A percentile compares a stretch with the other conserved stretches of the same genome.
Evolutionary conservation across 768 basidiomycete species (phyloP).

Genomic region (Pisolithus albus): DNA sequence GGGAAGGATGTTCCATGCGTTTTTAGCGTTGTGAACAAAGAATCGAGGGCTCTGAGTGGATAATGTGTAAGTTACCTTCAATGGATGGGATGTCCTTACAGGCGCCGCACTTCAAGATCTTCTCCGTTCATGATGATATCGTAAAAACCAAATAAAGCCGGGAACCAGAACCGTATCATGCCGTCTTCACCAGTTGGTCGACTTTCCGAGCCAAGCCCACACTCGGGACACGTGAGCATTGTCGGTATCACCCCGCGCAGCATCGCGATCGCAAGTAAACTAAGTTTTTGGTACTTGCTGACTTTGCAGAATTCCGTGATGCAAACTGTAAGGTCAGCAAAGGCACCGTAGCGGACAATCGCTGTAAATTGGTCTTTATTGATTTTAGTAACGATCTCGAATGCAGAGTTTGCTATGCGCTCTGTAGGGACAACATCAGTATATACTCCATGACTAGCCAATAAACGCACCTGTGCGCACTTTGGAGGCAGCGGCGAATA

Average conservation of each 20-base stretch:
- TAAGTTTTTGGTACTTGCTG: constrained; percentile 98
- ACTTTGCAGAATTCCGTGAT: constrained; percentile 99
- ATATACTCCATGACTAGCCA: neutral
- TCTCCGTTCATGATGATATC: constrained; percentile 99
- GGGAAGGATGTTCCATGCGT: constrained; percentile 80
- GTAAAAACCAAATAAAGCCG: constrained; percentile 94
- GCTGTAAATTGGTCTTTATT: constrained; percentile 86
- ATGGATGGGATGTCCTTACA: constrained; percentile 52
- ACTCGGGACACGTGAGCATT: constrained; percentile 82
- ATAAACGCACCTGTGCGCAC: constrained; percentile 66
- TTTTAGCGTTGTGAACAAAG: constrained; percentile 90
- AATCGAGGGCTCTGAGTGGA: constrained; percentile 79
- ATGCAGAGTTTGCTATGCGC: constrained; percentile 86
- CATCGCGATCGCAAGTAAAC: constrained; percentile 93
- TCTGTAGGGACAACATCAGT: constrained; percentile 40
- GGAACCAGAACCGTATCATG: constrained; percentile 97
- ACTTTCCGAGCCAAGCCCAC: constrained; percentile 31
- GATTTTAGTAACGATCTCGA: constrained; percentile 89
- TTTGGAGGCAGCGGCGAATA: constrained; percentile 94
- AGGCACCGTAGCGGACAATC: constrained; percentile 91
- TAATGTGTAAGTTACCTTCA: constrained; percentile 5
- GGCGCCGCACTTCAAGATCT: constrained; percentile 90
- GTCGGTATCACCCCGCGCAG: constrained; percentile 86
- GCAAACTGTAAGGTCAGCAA: constrained; percentile 93
- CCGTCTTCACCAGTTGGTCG: constrained; percentile 59